These are phyloP conservation scores for Penicillium corylophilum DNA, from an alignment of 2,329 filamentous ascomycete genomes.

Conservation along the genomic window DNA sequence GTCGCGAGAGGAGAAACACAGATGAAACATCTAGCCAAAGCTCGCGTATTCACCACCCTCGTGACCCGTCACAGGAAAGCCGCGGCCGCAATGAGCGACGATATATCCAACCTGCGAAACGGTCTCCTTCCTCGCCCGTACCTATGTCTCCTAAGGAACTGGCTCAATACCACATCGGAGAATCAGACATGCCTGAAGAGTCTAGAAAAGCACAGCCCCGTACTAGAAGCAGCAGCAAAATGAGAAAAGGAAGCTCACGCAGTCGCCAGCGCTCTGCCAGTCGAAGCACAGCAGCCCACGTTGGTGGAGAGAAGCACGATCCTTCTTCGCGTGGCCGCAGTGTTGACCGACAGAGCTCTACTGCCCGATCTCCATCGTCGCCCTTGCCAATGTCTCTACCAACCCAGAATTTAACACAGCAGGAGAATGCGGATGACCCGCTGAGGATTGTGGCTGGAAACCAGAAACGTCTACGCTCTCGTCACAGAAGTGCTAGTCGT, in stretches of 20 bases:
- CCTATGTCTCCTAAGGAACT: slow-evolving; percentile 92
- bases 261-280: slow-evolving; percentile 43
- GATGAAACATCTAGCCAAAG: slow-evolving; percentile 47
- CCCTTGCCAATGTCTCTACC: slow-evolving; percentile 66
- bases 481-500: slow-evolving; percentile 53
- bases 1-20: slow-evolving; percentile 52
- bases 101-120: slow-evolving; percentile 73
- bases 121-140: slow-evolving; percentile 86
- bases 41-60: slow-evolving; percentile 51
- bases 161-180: slow-evolving; percentile 43
- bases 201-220: slow-evolving; percentile 33
- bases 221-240: slow-evolving; percentile 49
- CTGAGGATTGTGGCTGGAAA: slow-evolving; percentile 47
- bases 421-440: slow-evolving; percentile 63
- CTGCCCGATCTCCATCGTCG: slow-evolving; percentile 71
- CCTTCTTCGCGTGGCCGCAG: slow-evolving; percentile 58
- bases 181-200: slow-evolving; percentile 47
- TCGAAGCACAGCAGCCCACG: slow-evolving; percentile 41
- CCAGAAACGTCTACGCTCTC: slow-evolving; percentile 47
- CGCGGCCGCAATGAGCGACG: slow-evolving; percentile 66
- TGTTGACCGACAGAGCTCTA: slow-evolving; percentile 58
- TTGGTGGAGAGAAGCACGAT: slow-evolving; percentile 30
- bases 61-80: slow-evolving; percentile 64
- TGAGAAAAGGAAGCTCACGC: slow-evolving; percentile 46
- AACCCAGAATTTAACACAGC: slow-evolving; percentile 51